Evolutionary conservation across 202 grass and related monocot genomes (phyloP).

Genomic region (Panicum virgatum): DNA sequence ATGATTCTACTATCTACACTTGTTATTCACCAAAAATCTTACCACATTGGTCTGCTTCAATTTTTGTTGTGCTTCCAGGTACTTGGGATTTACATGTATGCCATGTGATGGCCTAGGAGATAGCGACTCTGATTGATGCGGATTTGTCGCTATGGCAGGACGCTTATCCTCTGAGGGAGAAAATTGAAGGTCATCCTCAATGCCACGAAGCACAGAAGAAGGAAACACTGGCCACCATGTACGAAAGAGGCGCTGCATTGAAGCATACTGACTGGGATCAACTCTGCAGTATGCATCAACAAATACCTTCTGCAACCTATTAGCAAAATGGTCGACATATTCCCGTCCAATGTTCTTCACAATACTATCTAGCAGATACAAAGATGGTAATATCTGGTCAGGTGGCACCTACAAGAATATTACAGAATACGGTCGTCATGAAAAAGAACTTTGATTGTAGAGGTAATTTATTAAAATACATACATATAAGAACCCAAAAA

Average conservation of each 20-base stretch:
- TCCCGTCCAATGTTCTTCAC: slow-evolving; percentile 95
- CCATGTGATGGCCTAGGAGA: slow-evolving; percentile 72
- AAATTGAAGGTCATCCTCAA: slow-evolving; percentile 90
- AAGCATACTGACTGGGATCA: slow-evolving; percentile 66
- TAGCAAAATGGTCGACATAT: slow-evolving; percentile 76
- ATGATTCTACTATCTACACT: background rate
- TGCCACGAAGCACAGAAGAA: slow-evolving; percentile 60
- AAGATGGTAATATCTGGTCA: slow-evolving; percentile 94
- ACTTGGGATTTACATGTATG: slow-evolving; percentile 96
- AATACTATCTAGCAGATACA: slow-evolving; percentile 98
- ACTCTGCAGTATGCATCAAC: slow-evolving; percentile 79
- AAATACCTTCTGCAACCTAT: slow-evolving; percentile 77
- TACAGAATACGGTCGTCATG: slow-evolving; percentile 34
- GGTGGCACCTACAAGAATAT: slow-evolving; percentile 68
- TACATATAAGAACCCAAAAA: background rate
- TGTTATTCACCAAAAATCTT: slow-evolving; percentile 28
- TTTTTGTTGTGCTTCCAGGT: slow-evolving; percentile 63
- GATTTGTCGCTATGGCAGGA: slow-evolving; percentile 27
- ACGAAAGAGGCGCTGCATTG: slow-evolving; percentile 88
- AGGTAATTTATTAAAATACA: slow-evolving; percentile 15
- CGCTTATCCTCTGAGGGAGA: slow-evolving; percentile 51
- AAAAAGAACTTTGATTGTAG: background rate
- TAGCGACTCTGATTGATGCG: slow-evolving; percentile 48
- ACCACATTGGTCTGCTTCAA: slow-evolving; percentile 62
- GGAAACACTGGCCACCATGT: slow-evolving; percentile 91